phyloP scores from a whole-genome alignment of 805 yeast genomes.

The Saccharomycopsis guyanensis region DNA sequence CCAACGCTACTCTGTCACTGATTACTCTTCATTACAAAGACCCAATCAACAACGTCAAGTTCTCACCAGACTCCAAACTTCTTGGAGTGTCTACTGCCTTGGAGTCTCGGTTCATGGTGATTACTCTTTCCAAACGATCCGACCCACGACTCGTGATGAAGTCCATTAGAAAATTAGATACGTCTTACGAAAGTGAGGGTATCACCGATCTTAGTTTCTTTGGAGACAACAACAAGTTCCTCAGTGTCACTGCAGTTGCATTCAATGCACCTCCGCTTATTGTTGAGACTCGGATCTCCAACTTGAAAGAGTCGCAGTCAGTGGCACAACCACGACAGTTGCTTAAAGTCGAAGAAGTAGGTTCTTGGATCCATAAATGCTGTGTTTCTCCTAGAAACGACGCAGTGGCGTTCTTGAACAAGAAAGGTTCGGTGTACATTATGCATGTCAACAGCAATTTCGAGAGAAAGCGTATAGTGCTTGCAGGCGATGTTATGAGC shows the following conservation, averaged over 20 bases:
- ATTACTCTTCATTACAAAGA: conserved; percentile 82
- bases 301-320: conserved; percentile 30
- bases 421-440: conserved; percentile 65
- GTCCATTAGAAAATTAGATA: conserved; percentile 53
- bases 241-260: conserved; percentile 54
- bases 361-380: conserved; percentile 66
- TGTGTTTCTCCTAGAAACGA: conserved; percentile 82
- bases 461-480: conserved; percentile 46
- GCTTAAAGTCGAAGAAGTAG: conserved; percentile 68
- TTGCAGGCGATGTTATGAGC: conserved; percentile 71
- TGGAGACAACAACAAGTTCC: conserved; percentile 49
- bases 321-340: conserved; percentile 50
- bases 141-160: conserved; percentile 66
- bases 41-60: conserved; percentile 66
- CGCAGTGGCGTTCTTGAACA: conserved; percentile 72
- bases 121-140: conserved; percentile 54
- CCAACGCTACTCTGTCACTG: conserved; percentile 31
- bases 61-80: conserved; percentile 57
- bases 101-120: conserved; percentile 73
- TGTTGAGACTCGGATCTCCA: conserved; percentile 54
- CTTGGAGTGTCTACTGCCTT: conserved; percentile 40
- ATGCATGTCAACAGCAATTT: conserved; percentile 41
- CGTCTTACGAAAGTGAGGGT: conserved; percentile 76
- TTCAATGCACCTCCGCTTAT: conserved; percentile 60
- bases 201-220: conserved; percentile 74